These are phyloP conservation scores for Neohortaea acidophila DNA, from an alignment of 495 filamentous ascomycete genomes.

Conservation along the genomic window DNA sequence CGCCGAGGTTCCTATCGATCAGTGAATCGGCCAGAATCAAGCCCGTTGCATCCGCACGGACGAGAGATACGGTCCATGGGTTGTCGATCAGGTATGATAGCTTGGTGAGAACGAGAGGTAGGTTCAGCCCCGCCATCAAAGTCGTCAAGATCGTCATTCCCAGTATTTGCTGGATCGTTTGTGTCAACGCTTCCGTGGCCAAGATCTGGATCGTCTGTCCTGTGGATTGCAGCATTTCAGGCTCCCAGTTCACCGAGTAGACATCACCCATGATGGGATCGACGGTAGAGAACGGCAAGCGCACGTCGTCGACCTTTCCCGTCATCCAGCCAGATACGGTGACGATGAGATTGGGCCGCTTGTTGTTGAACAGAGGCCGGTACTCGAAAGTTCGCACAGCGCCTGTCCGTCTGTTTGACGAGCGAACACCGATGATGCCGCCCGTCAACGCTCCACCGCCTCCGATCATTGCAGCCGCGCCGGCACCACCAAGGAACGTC, in stretches of 20 bases:
- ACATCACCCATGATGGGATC: conserved; percentile 97
- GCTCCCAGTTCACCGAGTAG: conserved; percentile 95
- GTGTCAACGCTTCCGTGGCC: conserved; percentile 91
- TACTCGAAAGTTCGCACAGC: conserved; percentile 95
- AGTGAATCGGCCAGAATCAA: conserved; percentile 92
- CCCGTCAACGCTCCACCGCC: conserved; percentile 78
- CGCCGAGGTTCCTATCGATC: conserved; percentile 80
- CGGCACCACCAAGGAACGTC: conserved; percentile 78
- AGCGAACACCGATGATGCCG: conserved; percentile 66
- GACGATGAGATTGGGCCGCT: conserved; percentile 88
- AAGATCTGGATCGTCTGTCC: conserved; percentile 97
- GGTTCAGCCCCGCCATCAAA: conserved; percentile 85
- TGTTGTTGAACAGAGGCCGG: conserved; percentile 90
- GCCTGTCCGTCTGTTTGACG: conserved; percentile 73
- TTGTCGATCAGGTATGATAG: conserved; percentile 96
- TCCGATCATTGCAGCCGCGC: conserved; percentile 86
- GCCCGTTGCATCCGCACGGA: conserved; percentile 72
- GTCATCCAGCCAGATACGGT: conserved; percentile 98
- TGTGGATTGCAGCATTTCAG: conserved; percentile 93
- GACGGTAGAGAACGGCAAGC: conserved; percentile 85
- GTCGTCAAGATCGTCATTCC: conserved; percentile 75
- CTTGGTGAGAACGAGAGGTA: conserved; percentile 86
- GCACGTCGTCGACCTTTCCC: conserved; percentile 90
- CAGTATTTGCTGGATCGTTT: conserved; percentile 89
- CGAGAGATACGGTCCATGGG: conserved; percentile 88